These are phyloP conservation scores for Begonia masoniana DNA, from an alignment of 306 rosid species.

Conservation along the genomic window DNA sequence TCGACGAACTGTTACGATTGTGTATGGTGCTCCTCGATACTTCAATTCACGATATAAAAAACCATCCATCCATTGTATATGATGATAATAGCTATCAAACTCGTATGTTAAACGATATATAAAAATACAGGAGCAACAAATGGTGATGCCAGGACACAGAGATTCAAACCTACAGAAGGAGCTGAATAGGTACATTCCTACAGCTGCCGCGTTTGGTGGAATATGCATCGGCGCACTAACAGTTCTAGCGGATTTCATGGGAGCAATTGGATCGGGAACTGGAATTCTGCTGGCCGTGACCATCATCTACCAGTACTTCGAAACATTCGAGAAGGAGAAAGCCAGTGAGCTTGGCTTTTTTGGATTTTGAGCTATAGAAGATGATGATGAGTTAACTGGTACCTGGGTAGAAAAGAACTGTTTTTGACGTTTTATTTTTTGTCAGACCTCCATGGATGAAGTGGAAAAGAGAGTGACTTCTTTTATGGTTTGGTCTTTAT, in stretches of 20 bases:
- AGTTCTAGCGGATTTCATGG: slow-evolving; percentile 91
- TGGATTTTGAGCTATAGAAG: slow-evolving; percentile 33
- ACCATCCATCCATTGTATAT: too few relatives aligned
- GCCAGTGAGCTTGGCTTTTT: slow-evolving; percentile 89
- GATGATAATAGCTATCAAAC: too few relatives aligned
- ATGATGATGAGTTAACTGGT: too few relatives aligned
- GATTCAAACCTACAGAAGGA: slow-evolving; percentile 85
- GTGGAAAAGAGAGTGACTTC: too few relatives aligned
- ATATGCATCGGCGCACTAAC: slow-evolving; percentile 85
- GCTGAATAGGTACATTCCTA: slow-evolving; percentile 79
- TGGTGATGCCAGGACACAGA: slow-evolving; percentile 94
- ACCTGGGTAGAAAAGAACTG: too few relatives aligned
- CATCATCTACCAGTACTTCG: slow-evolving; percentile 83
- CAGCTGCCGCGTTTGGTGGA: slow-evolving; percentile 93
- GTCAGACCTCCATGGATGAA: too few relatives aligned
- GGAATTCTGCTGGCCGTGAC: slow-evolving; percentile 88
- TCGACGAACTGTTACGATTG: too few relatives aligned
- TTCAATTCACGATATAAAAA: too few relatives aligned
- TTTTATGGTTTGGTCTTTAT: too few relatives aligned
- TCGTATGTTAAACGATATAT: background rate
- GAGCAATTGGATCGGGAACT: slow-evolving; percentile 90
- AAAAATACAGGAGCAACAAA: slow-evolving; percentile 72
- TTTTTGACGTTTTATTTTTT: too few relatives aligned
- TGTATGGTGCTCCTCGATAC: too few relatives aligned
- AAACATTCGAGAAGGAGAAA: slow-evolving; percentile 82